Evolutionary conservation across 345 rosid genomes (phyloP).

Genomic region (Eucalyptus tenuipes): DNA sequence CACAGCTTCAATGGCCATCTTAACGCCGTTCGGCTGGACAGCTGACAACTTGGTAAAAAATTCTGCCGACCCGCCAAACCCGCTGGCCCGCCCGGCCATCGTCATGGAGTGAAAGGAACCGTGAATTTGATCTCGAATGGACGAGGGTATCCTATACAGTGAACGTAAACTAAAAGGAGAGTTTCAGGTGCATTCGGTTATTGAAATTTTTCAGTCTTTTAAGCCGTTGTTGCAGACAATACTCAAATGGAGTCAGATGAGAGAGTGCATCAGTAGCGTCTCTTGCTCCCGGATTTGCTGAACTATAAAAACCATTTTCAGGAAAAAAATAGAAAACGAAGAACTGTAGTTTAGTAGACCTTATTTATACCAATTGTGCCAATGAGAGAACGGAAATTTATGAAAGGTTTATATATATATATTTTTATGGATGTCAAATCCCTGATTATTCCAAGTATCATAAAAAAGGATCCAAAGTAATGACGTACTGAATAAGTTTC

Average conservation of each 20-base stretch:
- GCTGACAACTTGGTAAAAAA: neutral
- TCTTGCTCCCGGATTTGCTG: neutral
- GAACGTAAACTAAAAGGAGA: neutral
- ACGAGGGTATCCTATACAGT: neutral
- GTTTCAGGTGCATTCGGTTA: neutral
- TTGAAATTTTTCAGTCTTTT: neutral
- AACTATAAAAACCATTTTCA: neutral
- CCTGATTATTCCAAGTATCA: neutral
- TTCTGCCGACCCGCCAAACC: neutral
- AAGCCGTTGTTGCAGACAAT: neutral
- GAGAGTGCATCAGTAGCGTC: neutral
- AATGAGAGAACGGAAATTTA: neutral
- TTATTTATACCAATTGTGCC: neutral
- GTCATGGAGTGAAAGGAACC: neutral
- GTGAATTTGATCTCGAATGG: neutral
- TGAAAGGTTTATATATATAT: neutral
- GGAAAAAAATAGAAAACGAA: neutral
- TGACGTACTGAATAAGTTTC: neutral
- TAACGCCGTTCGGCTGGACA: neutral
- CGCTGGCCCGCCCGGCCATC: neutral
- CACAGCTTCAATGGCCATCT: neutral
- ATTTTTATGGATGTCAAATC: neutral
- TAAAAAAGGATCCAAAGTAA: neutral
- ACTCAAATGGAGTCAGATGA: neutral
- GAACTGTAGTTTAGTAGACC: neutral